These are phyloP conservation scores for Backusella parvicylindrica DNA, from an alignment of 192 early-diverging fungal genomes.

Conservation along the genomic window DNA sequence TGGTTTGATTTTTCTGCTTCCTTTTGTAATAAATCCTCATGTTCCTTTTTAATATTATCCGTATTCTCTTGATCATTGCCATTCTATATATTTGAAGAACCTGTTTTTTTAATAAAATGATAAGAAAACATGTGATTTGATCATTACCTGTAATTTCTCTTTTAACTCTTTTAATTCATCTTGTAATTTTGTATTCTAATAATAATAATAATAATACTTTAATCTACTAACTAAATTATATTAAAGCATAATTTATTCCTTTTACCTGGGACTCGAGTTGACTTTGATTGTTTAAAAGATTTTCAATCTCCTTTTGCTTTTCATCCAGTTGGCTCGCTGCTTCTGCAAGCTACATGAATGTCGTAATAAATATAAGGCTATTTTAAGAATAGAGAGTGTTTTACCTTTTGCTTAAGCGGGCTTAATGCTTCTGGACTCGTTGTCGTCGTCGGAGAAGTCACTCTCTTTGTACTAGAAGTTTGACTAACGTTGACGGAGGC, in stretches of 20 bases:
- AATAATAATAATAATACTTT: neutral
- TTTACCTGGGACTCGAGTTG: neutral
- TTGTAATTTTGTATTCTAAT: neutral
- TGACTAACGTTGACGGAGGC: neutral
- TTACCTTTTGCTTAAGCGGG: neutral
- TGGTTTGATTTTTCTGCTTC: neutral
- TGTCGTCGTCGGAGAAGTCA: neutral
- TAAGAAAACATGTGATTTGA: neutral
- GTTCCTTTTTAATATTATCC: neutral
- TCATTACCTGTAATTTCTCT: neutral
- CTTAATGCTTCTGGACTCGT: neutral
- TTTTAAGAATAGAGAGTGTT: neutral
- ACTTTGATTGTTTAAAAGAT: neutral
- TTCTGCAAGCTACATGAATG: neutral
- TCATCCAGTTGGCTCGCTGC: neutral
- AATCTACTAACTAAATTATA: neutral
- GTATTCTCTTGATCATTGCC: neutral
- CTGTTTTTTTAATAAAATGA: neutral
- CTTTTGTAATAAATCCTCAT: neutral
- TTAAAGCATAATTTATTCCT: neutral
- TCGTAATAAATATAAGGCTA: neutral
- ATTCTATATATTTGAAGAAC: neutral
- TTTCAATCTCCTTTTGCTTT: slow-evolving; percentile 10
- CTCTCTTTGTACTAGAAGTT: neutral
- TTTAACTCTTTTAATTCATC: neutral